Conservation (phyloP, 768 basidiomycete species). For the Mycena albidolilacea region DNA sequence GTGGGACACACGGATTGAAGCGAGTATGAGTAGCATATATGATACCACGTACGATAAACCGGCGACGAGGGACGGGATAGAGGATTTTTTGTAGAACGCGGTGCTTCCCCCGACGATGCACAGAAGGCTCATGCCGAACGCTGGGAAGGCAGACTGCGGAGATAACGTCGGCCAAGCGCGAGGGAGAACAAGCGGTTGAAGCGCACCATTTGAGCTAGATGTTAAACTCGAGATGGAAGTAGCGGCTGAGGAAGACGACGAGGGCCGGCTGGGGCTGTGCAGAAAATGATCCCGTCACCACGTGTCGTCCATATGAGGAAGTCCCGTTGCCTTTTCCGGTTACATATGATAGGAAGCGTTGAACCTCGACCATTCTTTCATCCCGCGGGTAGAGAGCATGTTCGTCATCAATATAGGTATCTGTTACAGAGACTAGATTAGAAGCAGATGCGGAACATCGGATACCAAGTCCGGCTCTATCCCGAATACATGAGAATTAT, state of each 20-base stretch:
- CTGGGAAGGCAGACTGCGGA: conserved; percentile 67
- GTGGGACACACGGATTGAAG: neutral
- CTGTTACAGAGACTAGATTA: too few species aligned
- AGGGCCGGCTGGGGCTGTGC: neutral
- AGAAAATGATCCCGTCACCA: neutral
- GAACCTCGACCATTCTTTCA: too few species aligned
- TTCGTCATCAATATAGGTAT: too few species aligned
- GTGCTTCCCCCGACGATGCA: conserved; percentile 69
- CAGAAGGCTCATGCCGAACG: conserved; percentile 65
- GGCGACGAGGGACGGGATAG: conserved; percentile 71
- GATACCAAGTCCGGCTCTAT: too few species aligned
- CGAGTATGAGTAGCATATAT: neutral
- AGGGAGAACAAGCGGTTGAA: neutral
- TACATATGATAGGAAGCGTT: neutral
- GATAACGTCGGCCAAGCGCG: neutral
- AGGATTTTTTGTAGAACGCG: conserved; percentile 63
- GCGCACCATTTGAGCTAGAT: conserved; percentile 25
- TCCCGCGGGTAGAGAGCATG: too few species aligned
- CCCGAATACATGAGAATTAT: too few species aligned
- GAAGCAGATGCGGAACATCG: too few species aligned
- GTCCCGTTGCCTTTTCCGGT: neutral
- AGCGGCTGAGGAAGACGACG: neutral
- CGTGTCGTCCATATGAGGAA: conserved; percentile 6
- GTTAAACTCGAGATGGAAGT: neutral
- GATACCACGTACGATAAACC: conserved; percentile 60